Percentiles rank a stretch among this genome's conserved stretches.
Evolutionary conservation across 2,329 filamentous ascomycete species (phyloP).

Genomic region (Fusarium sp.): DNA sequence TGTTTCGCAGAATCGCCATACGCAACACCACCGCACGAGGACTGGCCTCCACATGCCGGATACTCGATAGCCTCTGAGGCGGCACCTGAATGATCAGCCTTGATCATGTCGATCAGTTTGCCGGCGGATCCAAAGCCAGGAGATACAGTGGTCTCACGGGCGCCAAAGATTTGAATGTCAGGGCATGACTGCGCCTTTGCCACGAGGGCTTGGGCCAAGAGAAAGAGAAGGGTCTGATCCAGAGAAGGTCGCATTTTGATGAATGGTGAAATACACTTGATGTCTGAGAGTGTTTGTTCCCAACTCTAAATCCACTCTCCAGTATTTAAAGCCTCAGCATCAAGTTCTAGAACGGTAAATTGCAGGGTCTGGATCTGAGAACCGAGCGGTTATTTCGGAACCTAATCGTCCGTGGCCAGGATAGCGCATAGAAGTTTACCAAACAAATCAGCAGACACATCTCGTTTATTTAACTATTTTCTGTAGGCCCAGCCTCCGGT

Average conservation of each 20-base stretch:
- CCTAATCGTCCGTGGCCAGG: not conserved
- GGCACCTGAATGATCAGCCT: constrained; percentile 58
- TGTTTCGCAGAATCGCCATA: constrained; percentile 69
- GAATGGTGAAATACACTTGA: not conserved
- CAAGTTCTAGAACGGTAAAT: not conserved
- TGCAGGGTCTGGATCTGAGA: not conserved
- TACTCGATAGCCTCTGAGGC: constrained; percentile 67
- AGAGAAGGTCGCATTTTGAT: constrained; percentile 22
- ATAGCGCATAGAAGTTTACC: not conserved
- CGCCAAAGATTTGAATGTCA: constrained; percentile 57
- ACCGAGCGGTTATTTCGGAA: not conserved
- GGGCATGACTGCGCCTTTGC: constrained; percentile 48
- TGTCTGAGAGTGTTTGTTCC: not conserved
- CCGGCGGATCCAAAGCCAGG: constrained; percentile 63
- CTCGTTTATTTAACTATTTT: not conserved
- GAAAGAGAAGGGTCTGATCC: constrained; percentile 6
- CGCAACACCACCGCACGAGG: constrained; percentile 65
- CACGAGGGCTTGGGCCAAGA: constrained; percentile 11
- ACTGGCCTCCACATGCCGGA: constrained; percentile 71
- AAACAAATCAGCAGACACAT: not conserved
- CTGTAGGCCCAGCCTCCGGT: not conserved
- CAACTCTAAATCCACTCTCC: not conserved
- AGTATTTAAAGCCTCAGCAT: not conserved
- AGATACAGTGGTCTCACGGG: constrained; percentile 60
- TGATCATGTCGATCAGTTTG: constrained; percentile 61